Evolutionary conservation across 495 filamentous ascomycete genomes (phyloP), one percentile per base, ranked within the genome.

Genomic region (Bathelium albidoporum): DNA sequence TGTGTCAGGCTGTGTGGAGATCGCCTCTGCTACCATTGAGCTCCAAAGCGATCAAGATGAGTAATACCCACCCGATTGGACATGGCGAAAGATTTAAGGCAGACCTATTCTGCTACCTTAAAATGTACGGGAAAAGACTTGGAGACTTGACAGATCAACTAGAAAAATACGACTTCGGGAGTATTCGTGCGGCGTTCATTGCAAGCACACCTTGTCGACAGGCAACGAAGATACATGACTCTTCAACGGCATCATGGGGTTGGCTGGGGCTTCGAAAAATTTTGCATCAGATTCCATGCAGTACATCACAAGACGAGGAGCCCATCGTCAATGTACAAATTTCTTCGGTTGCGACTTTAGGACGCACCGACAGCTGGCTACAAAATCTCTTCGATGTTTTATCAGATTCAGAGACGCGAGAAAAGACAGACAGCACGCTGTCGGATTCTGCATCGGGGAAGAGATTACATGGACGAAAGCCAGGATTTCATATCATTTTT

Each of bases 1-100:
- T 96, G 89, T 85, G 84, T 0, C 90, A 97, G 70, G 91, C 86
- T 1, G 83, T 86, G 24, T 97, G 91, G 91, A 78, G 76, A 32
- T 92, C 90, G 9, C 91, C 90, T 22, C 72, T 85, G 0, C 83
- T 96, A 9, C 88, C 89, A 29, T 59, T 82, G 49, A 20, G 16
- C 9, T 16, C 5, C 7, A 29, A 12, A 0, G 24, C 1, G 24
- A 29, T 20, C 1, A 2, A 7, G 29, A 20, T 2, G 39, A 12
- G 24, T 32, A 1, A 28, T 67, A 14, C 31, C 64, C 28, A 63
- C 59, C 29, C 71, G 2, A 66, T 84, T 14, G 88, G 87, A 0
- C 82, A 78, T 53, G 90, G 92, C 0, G 66, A 76, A 10, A 79
- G 81, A 18, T 96, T 96, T 79, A 93, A 93, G 71, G 65, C 73